Base-by-base conservation (phyloP, 192 early-diverging fungal genomes). In the Gryganskiella cystojenkinii region DNA sequence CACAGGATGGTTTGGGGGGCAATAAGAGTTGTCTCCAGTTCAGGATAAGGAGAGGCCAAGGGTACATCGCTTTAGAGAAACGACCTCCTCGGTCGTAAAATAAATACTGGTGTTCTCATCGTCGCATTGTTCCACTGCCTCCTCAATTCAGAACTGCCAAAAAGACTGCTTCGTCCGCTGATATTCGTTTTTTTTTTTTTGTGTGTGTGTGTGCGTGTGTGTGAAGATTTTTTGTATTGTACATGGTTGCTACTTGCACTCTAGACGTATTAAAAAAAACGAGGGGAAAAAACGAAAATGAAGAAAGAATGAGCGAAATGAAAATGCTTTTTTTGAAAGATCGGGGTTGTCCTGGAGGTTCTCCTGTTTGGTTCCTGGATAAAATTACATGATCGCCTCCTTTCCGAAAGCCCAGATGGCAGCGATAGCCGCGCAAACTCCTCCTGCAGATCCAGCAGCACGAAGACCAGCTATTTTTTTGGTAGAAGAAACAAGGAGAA, bases 391-490 rank as follows among this genome's bases (percentile, higher is more conserved):
- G 49, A 80, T 40, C 54, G 66, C 58, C 27, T 80, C 67, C 65
- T 66, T 82, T 51, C 76, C 71, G 34, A 79, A 64, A 25, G 81
- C 82, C 85, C 85, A 92, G 35, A 83, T 80, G 14, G 87, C 87
- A 15, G 89, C 90, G 28, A 75, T 67, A 24, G 80, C 82, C 19
- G 87, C 84, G 64, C 89, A 90, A 45, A 92, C 72, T 34, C 82
- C 83, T 43, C 82, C 84, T 22, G 89, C 85, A 37, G 74, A 72
- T 55, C 81, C 78, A 80, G 84, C 84, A 31, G 85, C 76, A 57
- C 82, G 82, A 40, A 89, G 84, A 61, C 92, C 92, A 49, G 88
- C 82, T 69, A 82, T 68, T 44, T n/a, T n/a, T n/a, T n/a, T n/a
- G n/a, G n/a, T n/a, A n/a, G n/a, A 82, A n/a, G 25, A 40, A 40